A percentile compares a stretch with the other conserved stretches of the same genome.
phyloP scores from a whole-genome alignment of 2,329 filamentous ascomycete species.

The Hirsutella rhossiliensis region DNA sequence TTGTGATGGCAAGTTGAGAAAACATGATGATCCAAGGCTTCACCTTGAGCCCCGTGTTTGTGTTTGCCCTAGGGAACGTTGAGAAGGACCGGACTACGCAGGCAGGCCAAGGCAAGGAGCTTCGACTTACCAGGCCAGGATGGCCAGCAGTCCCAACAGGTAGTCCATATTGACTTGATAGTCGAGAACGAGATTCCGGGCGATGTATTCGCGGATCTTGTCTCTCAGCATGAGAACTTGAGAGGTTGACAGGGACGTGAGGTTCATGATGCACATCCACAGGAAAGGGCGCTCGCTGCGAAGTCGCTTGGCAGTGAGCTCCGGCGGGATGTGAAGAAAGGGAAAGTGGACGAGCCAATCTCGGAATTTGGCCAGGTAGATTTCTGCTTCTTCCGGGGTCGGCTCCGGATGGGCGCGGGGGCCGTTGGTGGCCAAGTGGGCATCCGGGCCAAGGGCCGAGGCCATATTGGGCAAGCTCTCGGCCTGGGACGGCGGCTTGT shows the following conservation, averaged over 20 bases:
- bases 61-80: conserved; percentile 20
- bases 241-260: conserved; percentile 28
- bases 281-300: conserved; percentile 31
- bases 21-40: conserved; percentile 33
- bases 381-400: conserved; percentile 24
- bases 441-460: background rate
- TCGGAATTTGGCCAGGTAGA: conserved; percentile 27
- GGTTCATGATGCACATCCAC: conserved; percentile 35
- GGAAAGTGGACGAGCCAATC: conserved; percentile 30
- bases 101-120: background rate
- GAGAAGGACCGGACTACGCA: background rate
- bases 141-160: conserved; percentile 33
- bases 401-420: conserved; percentile 14
- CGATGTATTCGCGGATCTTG: conserved; percentile 29
- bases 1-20: conserved; percentile 27
- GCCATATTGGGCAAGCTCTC: background rate
- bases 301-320: conserved; percentile 25
- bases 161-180: conserved; percentile 39
- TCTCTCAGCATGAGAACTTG: conserved; percentile 27
- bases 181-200: conserved; percentile 32
- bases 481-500: background rate
- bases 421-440: conserved; percentile 3
- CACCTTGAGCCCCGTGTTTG: conserved; percentile 19
- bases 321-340: conserved; percentile 27
- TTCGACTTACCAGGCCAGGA: conserved; percentile 1